phyloP scores from a whole-genome alignment of 2,329 filamentous ascomycete genomes.

The Hymenoscyphus fraxineus region DNA sequence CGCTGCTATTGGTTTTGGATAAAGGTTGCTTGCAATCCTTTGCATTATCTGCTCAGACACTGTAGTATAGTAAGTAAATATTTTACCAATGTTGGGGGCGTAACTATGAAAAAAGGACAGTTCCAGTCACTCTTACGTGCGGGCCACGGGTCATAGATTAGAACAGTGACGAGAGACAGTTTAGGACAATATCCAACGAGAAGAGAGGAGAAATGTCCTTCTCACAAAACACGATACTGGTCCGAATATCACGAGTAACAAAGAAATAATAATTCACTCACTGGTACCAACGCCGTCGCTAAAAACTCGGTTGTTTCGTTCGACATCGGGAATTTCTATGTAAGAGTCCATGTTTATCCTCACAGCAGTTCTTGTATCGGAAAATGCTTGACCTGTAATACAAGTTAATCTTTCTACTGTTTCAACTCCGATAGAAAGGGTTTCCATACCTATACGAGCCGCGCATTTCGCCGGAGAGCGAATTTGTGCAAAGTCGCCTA shows the following conservation, averaged over 20 bases:
- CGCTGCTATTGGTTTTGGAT: too few species aligned
- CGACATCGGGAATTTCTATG: constrained; percentile 49
- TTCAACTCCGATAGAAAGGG: neutral
- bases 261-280: neutral
- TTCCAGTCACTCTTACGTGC: neutral
- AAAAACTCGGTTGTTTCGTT: constrained; percentile 57
- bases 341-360: constrained; percentile 37
- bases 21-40: constrained; percentile 40
- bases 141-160: too few species aligned
- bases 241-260: neutral
- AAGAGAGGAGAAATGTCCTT: too few species aligned
- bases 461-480: constrained; percentile 54
- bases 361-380: constrained; percentile 67
- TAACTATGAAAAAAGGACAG: neutral
- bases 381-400: constrained; percentile 54
- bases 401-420: neutral
- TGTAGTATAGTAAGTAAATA: neutral
- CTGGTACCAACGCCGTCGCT: constrained; percentile 73
- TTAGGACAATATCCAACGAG: too few species aligned
- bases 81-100: neutral
- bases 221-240: neutral
- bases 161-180: too few species aligned
- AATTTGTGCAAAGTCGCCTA: constrained; percentile 51
- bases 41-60: constrained; percentile 59
- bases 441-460: constrained; percentile 46